phyloP scores from a whole-genome alignment of 805 yeast genomes.

The Teunomyces tritomae region DNA sequence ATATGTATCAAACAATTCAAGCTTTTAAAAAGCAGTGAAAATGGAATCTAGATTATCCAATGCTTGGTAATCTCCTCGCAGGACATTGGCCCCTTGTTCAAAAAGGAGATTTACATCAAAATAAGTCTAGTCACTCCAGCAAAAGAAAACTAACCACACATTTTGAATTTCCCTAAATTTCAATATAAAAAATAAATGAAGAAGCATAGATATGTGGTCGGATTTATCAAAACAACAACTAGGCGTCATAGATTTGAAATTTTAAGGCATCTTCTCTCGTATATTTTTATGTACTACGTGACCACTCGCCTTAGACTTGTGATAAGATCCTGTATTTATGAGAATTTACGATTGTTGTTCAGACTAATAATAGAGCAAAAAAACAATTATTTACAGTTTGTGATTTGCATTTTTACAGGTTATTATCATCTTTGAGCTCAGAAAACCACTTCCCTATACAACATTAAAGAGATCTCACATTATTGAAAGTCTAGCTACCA shows the following conservation, averaged over 20 bases:
- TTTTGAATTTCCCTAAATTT: too few species aligned
- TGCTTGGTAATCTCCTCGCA: too few species aligned
- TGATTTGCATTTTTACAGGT: neutral
- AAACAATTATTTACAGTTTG: neutral
- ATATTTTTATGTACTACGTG: neutral
- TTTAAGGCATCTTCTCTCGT: neutral
- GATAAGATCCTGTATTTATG: neutral
- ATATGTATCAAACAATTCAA: too few species aligned
- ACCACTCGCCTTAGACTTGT: neutral
- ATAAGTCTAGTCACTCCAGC: too few species aligned
- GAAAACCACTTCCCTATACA: neutral
- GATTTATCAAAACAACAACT: neutral
- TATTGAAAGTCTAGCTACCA: neutral
- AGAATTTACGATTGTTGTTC: neutral
- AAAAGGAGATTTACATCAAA: too few species aligned
- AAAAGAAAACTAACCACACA: too few species aligned
- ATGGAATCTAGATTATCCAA: too few species aligned
- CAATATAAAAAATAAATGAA: too few species aligned
- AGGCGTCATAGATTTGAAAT: neutral
- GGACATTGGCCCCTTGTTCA: too few species aligned
- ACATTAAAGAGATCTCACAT: neutral
- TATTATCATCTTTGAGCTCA: neutral
- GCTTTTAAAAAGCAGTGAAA: too few species aligned
- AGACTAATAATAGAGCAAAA: neutral
- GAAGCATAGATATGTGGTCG: too few species aligned